A percentile compares a stretch with the other conserved stretches of the same genome.
phyloP scores from a whole-genome alignment of 257 asterid genomes.

The Solanum medicagineum region DNA sequence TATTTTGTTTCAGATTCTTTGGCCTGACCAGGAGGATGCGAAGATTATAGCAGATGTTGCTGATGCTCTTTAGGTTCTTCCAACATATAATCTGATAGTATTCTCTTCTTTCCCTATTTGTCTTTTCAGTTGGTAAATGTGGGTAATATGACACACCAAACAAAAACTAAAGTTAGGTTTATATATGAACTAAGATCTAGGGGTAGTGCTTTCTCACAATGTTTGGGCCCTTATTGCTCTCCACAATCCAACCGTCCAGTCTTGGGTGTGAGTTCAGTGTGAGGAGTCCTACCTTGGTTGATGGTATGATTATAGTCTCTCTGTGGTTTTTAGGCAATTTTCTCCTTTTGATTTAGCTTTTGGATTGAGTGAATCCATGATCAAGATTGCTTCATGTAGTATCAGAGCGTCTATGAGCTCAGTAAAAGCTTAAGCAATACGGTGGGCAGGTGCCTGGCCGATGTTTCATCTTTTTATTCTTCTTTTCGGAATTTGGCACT shows the following conservation, averaged over 20 bases:
- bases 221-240: background rate
- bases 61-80: slow-evolving; percentile 41
- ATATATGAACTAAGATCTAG: background rate
- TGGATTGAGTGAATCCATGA: background rate
- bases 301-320: background rate
- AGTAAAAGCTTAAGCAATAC: background rate
- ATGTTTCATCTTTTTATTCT: background rate
- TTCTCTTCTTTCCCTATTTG: background rate
- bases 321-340: background rate
- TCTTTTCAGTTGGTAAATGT: background rate
- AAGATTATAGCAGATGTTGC: slow-evolving; percentile 53
- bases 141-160: background rate
- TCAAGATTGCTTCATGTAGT: background rate
- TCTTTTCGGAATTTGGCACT: background rate
- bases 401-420: background rate
- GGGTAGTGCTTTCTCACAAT: background rate
- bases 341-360: background rate
- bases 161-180: background rate
- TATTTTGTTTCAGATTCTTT: slow-evolving; percentile 51
- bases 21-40: slow-evolving; percentile 84
- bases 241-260: background rate
- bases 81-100: slow-evolving; percentile 18
- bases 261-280: background rate
- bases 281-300: background rate
- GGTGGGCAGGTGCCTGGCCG: background rate